Evolutionary conservation across 2,329 filamentous ascomycete genomes (phyloP), one percentile per base, ranked within the genome.

Genomic region (Trichoderma cornu-damae): DNA sequence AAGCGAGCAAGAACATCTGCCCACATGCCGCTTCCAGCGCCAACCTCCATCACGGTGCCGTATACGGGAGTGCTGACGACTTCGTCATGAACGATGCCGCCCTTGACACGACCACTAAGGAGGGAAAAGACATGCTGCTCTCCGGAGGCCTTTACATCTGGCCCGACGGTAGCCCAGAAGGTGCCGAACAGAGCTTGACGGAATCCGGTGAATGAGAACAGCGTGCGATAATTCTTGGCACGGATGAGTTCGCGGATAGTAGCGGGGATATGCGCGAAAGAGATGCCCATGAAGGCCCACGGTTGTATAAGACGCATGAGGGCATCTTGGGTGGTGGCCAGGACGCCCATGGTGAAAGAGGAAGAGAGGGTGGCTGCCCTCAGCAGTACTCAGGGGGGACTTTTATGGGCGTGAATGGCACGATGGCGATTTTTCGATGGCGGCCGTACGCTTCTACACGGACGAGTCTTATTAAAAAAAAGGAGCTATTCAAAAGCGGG

Each of bases 21-120:
- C 83, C 83, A 87, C 67, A 83, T 74, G 2, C 84, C 85, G 1
- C 70, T 76, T 3, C 82, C 85, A 1, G 85, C 78, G 2, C 85
- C 85, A 54, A 87, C 76, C 69, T 88, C 85, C 42, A 87, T 67
- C 4, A 85, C 78, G 2, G 78, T 72, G 2, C 84, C 82, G 0
- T 65, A 64, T 7, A 83, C 70, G 2, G 75, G 75, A 57, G 70
- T 65, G 56, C 67, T 65, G 18, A 66, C 68, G 37, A 63, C 65
- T 12, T 67, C 68, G 0, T 70, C 67, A 4, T 72, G 60, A 35
- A 75, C 63, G 3, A 38, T 16, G 9, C 52, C 52, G 34, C 8
- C 52, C 43, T 38, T 55, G 42, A 55, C 18, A 16, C 52, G 52
- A 16, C 52, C 52, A 22, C 47, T 32, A 8, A 55, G 52, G 30